phyloP scores from a whole-genome alignment of 805 yeast species.

The Candida tammaniensis region DNA sequence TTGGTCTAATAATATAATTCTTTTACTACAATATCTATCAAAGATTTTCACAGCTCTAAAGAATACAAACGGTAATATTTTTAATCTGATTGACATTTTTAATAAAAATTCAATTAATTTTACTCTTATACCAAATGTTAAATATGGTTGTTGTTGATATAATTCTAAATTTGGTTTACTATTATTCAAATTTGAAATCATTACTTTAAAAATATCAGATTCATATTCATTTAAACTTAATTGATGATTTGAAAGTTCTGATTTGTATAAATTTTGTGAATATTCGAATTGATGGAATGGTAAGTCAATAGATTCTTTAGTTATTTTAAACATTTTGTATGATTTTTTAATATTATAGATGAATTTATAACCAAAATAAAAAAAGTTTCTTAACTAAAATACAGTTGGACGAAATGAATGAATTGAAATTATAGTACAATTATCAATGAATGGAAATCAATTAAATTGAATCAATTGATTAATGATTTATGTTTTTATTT shows the following conservation, averaged over 20 bases:
- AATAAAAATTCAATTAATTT: conserved; percentile 76
- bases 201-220: conserved; percentile 44
- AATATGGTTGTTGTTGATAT: conserved; percentile 85
- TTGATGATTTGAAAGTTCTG: conserved; percentile 49
- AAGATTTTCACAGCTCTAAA: conserved; percentile 70
- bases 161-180: conserved; percentile 50
- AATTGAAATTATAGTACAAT: conserved; percentile 6
- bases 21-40: conserved; percentile 86
- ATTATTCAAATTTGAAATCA: conserved; percentile 29
- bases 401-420: conserved; percentile 4
- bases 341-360: not conserved
- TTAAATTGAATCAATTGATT: not conserved
- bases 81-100: conserved; percentile 63
- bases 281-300: conserved; percentile 45
- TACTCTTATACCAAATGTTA: conserved; percentile 69
- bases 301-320: conserved; percentile 6
- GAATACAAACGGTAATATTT: conserved; percentile 66
- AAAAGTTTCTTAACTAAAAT: conserved; percentile 1
- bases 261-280: conserved; percentile 46
- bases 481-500: no score
- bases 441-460: not conserved
- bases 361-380: not conserved
- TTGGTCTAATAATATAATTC: conserved; percentile 82
- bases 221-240: conserved; percentile 48
- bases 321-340: not conserved